A percentile compares a stretch with the other conserved stretches of the same genome.
phyloP scores from a whole-genome alignment of 768 basidiomycete genomes.

The Dictyophora rubrovolvata region DNA sequence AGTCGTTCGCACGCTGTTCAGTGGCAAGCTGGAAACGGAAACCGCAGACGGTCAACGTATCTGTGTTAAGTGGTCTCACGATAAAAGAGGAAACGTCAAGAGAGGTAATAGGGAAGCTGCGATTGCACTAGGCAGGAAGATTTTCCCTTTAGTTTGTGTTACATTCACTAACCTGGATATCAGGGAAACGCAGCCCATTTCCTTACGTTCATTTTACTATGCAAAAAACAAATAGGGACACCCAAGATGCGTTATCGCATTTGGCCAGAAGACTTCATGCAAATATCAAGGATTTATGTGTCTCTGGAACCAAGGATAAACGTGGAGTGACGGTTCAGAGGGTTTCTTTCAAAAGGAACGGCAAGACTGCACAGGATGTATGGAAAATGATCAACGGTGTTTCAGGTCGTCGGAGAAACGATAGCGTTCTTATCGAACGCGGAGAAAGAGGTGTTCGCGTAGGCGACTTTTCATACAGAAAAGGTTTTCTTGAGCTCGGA shows the following conservation, averaged over 20 bases:
- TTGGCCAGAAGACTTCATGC: conserved; percentile 71
- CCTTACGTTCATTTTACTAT: conserved; percentile 94
- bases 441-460: conserved; percentile 87
- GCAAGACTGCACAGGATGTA: conserved; percentile 69
- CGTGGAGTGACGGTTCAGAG: conserved; percentile 93
- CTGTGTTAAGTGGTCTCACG: conserved; percentile 65
- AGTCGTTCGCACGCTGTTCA: conserved; percentile 68
- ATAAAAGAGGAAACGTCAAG: conserved; percentile 4
- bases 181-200: conserved; percentile 8
- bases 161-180: neutral
- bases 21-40: conserved; percentile 76
- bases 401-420: conserved; percentile 40
- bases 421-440: conserved; percentile 54
- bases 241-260: conserved; percentile 83
- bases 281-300: conserved; percentile 69
- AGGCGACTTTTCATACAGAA: conserved; percentile 79
- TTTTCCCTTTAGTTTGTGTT: neutral
- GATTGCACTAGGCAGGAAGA: neutral
- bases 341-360: conserved; percentile 69
- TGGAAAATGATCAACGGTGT: conserved; percentile 77
- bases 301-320: conserved; percentile 97
- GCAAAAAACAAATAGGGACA: conserved; percentile 96
- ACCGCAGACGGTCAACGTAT: conserved; percentile 74
- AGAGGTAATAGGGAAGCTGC: neutral
- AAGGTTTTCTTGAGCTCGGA: conserved; percentile 77